Evolutionary conservation across 1,139 yeast species (phyloP).

Genomic region (Sugiyamaella novakii): DNA sequence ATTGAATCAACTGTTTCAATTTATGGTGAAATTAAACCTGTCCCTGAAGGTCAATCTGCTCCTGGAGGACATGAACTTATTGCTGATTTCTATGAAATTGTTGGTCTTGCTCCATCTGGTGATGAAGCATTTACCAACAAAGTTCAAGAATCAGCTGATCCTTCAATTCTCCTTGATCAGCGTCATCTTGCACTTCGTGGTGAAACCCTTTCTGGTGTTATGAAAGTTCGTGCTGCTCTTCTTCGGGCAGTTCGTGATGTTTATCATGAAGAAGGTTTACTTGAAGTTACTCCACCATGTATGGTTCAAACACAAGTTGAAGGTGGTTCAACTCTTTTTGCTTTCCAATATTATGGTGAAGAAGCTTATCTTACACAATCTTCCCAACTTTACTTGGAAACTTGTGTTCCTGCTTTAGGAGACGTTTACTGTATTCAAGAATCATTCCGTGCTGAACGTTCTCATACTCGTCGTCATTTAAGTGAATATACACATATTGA

Average conservation of each 20-base stretch:
- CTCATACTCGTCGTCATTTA: constrained; percentile 98
- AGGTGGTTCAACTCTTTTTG: constrained; percentile 96
- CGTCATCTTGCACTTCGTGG: constrained; percentile 96
- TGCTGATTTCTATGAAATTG: constrained; percentile 84
- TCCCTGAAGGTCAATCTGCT: constrained; percentile 96
- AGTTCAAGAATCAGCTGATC: constrained; percentile 92
- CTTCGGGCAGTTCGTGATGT: constrained; percentile 74
- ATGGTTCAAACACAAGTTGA: constrained; percentile 99
- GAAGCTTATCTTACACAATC: constrained; percentile 96
- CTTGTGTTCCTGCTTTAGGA: constrained; percentile 93
- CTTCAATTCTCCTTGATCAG: constrained; percentile 86
- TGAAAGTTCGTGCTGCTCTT: constrained; percentile 90
- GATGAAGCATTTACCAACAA: constrained; percentile 94
- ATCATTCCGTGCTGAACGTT: constrained; percentile 98
- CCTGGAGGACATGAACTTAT: constrained; percentile 96
- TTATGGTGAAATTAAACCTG: constrained; percentile 75
- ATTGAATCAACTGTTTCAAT: constrained; percentile 81
- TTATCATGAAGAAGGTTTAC: constrained; percentile 69
- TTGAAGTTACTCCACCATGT: constrained; percentile 98
- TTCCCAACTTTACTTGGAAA: constrained; percentile 94
- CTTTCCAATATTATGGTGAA: constrained; percentile 93
- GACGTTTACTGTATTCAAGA: constrained; percentile 98
- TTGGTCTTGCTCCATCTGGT: constrained; percentile 95
- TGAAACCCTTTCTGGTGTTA: constrained; percentile 88
- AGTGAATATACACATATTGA: constrained; percentile 97